These are phyloP conservation scores for Nakazawaea wickerhamii DNA, from an alignment of 805 yeast species.

Conservation along the genomic window DNA sequence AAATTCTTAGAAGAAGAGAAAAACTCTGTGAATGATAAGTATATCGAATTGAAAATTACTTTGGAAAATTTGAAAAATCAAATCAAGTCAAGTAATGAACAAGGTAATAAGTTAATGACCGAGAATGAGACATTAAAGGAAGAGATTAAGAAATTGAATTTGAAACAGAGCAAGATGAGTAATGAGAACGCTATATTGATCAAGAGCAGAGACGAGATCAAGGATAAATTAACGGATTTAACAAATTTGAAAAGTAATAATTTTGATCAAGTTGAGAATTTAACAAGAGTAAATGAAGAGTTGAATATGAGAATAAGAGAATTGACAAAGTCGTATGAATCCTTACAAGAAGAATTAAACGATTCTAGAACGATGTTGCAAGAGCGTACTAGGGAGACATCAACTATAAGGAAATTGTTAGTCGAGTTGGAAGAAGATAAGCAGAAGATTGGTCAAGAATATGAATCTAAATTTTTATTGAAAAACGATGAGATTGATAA, in stretches of 20 bases:
- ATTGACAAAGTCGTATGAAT: constrained; percentile 50
- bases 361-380: constrained; percentile 70
- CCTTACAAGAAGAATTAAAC: constrained; percentile 74
- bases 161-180: constrained; percentile 35
- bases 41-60: constrained; percentile 35
- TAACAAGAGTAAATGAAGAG: constrained; percentile 71
- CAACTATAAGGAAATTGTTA: constrained; percentile 63
- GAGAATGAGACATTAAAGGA: constrained; percentile 35
- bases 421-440: constrained; percentile 62
- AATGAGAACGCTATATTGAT: constrained; percentile 35
- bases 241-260: constrained; percentile 22
- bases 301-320: constrained; percentile 63
- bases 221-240: constrained; percentile 32
- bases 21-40: constrained; percentile 31
- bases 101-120: constrained; percentile 34
- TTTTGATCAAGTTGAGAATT: constrained; percentile 37
- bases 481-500: constrained; percentile 57
- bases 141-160: constrained; percentile 27
- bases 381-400: constrained; percentile 76
- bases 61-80: constrained; percentile 33
- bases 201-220: constrained; percentile 35
- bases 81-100: constrained; percentile 30
- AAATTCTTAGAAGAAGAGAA: constrained; percentile 34
- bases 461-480: constrained; percentile 45
- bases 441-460: constrained; percentile 46